phyloP scores from a whole-genome alignment of 2,329 filamentous ascomycete genomes.

The Lojkania enalia region DNA sequence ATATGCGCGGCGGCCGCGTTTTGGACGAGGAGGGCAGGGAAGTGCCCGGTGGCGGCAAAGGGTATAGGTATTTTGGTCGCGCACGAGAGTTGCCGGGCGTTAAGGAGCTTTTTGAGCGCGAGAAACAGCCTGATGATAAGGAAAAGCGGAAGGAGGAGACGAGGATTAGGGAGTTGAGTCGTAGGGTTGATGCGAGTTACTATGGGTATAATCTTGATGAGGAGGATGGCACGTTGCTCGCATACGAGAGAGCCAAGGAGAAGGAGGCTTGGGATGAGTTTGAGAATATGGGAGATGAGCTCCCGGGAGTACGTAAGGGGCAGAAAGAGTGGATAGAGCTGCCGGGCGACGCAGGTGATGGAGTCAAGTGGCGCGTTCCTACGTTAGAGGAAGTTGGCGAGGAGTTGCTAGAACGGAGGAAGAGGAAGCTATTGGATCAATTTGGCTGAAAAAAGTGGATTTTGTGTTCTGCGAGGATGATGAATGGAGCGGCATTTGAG shows the following conservation, averaged over 20 bases:
- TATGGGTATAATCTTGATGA: constrained; percentile 94
- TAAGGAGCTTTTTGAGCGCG: constrained; percentile 70
- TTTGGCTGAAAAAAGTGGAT: constrained; percentile 50
- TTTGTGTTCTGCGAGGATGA: background rate
- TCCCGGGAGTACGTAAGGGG: constrained; percentile 31
- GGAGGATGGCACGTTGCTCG: constrained; percentile 79
- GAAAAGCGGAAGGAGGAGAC: constrained; percentile 67
- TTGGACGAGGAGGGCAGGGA: constrained; percentile 61
- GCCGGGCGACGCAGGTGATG: constrained; percentile 85
- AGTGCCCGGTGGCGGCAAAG: constrained; percentile 72
- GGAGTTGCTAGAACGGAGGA: constrained; percentile 84
- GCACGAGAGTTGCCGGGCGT: constrained; percentile 90
- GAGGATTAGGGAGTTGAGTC: constrained; percentile 66
- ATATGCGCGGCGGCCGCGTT: constrained; percentile 71
- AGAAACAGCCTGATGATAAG: constrained; percentile 48
- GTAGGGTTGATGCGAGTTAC: constrained; percentile 87
- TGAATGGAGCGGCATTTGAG: background rate
- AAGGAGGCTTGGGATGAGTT: constrained; percentile 75
- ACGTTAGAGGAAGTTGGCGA: constrained; percentile 91
- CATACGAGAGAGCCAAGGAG: constrained; percentile 83
- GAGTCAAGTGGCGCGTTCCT: constrained; percentile 78
- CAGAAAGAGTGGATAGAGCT: constrained; percentile 72
- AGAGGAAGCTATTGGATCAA: constrained; percentile 82
- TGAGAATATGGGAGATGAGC: constrained; percentile 58
- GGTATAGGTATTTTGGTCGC: constrained; percentile 84